These are phyloP conservation scores for Copromyces sp. DNA, from an alignment of 495 filamentous ascomycete genomes.

Conservation along the genomic window DNA sequence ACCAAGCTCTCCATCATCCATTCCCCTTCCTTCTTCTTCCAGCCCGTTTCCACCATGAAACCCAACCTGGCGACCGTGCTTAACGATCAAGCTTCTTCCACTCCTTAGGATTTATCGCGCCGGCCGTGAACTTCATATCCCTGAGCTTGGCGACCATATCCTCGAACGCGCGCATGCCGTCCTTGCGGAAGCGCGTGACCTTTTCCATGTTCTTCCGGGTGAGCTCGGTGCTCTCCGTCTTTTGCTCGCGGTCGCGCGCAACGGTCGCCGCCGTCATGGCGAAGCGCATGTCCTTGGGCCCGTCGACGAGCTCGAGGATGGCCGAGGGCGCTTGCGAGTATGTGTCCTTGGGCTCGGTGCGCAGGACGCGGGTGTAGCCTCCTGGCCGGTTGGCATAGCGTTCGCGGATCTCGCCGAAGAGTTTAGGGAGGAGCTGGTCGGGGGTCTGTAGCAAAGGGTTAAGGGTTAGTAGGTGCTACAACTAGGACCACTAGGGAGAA, in stretches of 20 bases:
- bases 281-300: constrained; percentile 90
- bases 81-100: not conserved
- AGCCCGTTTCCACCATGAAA: not conserved
- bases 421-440: constrained; percentile 62
- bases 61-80: not conserved
- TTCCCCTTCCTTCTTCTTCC: not conserved
- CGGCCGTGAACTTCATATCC: constrained; percentile 15
- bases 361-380: constrained; percentile 89
- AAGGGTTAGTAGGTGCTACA: not conserved
- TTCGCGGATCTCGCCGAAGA: constrained; percentile 72
- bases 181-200: constrained; percentile 65
- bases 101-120: not conserved
- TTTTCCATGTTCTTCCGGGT: constrained; percentile 73
- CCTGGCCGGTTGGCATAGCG: constrained; percentile 76
- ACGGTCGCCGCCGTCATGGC: constrained; percentile 78
- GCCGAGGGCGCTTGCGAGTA: constrained; percentile 77
- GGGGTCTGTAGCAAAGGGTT: constrained; percentile 34
- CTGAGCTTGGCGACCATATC: constrained; percentile 56
- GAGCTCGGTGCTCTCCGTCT: constrained; percentile 49
- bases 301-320: constrained; percentile 94
- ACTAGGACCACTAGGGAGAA: not conserved
- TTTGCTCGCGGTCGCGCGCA: constrained; percentile 46
- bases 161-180: constrained; percentile 59
- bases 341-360: constrained; percentile 67
- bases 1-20: not conserved